Evolutionary conservation across 2,329 filamentous ascomycete genomes (phyloP).

Genomic region (Cladosporium sp.): DNA sequence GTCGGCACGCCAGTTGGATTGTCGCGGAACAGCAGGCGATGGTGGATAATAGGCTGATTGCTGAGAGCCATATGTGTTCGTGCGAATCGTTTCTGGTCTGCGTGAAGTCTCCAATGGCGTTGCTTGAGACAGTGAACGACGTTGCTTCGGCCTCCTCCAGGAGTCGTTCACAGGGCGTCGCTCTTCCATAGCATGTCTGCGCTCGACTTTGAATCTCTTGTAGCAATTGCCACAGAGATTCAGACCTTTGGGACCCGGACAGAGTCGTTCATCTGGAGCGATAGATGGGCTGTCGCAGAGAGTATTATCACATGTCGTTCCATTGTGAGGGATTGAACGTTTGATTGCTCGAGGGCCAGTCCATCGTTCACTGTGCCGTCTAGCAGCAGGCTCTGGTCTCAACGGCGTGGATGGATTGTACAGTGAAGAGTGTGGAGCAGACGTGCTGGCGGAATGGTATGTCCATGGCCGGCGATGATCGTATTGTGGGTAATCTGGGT

Average conservation of each 20-base stretch:
- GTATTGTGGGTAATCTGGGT: constrained; percentile 10
- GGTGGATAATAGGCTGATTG: neutral
- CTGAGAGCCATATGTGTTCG: too few species aligned
- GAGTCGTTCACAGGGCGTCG: constrained; percentile 6
- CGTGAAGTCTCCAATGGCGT: neutral
- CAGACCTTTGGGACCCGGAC: constrained; percentile 2
- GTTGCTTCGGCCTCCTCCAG: constrained; percentile 1
- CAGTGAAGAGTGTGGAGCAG: constrained; percentile 3
- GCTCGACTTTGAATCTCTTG: constrained; percentile 9
- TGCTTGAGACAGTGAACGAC: neutral
- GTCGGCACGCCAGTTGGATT: neutral
- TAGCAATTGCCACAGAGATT: constrained; percentile 6
- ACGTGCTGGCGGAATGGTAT: constrained; percentile 2
- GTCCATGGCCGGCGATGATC: constrained; percentile 8
- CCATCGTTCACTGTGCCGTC: constrained; percentile 6
- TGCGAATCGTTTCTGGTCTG: neutral
- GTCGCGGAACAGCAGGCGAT: neutral
- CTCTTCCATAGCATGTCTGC: constrained; percentile 9
- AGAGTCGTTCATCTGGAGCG: constrained; percentile 2
- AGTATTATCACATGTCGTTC: neutral
- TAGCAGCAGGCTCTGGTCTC: constrained; percentile 1
- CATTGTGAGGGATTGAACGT: constrained; percentile 8
- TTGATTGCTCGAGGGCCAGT: constrained; percentile 3
- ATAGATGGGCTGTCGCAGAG: neutral
- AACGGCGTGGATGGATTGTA: neutral